A percentile compares a stretch with the other conserved stretches of the same genome.
phyloP scores from a whole-genome alignment of 2,329 filamentous ascomycete genomes.

The Fusarium denticulatum region DNA sequence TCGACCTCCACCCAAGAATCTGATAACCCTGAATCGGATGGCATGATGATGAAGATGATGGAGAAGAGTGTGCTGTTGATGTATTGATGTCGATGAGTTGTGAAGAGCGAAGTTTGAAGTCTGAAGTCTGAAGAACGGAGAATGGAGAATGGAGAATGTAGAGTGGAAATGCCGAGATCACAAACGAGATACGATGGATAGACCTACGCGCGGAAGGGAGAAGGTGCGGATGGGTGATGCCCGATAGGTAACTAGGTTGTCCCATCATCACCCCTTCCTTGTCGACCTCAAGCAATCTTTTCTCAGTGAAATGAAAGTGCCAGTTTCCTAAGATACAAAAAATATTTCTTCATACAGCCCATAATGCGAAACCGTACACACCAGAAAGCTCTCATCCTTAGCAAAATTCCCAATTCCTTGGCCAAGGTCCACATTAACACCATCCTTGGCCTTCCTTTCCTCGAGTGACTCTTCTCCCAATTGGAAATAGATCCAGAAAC shows the following conservation, averaged over 20 bases:
- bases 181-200: neutral
- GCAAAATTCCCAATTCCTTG: neutral
- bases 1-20: neutral
- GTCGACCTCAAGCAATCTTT: neutral
- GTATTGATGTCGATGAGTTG: neutral
- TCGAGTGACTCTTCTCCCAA: neutral
- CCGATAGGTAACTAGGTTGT: neutral
- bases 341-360: too few relatives aligned
- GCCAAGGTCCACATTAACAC: neutral
- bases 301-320: neutral
- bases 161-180: neutral
- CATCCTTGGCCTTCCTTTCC: too few relatives aligned
- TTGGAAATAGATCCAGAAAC: accelerated
- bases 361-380: too few relatives aligned
- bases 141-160: neutral
- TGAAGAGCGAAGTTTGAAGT: neutral
- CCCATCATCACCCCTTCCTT: neutral
- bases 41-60: neutral
- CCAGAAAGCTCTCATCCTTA: neutral
- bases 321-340: too few relatives aligned
- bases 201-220: neutral
- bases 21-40: neutral
- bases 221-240: neutral
- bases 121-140: neutral
- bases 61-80: neutral